phyloP scores from a whole-genome alignment of 176 grass and related monocot species.

The Zoysia japonica region DNA sequence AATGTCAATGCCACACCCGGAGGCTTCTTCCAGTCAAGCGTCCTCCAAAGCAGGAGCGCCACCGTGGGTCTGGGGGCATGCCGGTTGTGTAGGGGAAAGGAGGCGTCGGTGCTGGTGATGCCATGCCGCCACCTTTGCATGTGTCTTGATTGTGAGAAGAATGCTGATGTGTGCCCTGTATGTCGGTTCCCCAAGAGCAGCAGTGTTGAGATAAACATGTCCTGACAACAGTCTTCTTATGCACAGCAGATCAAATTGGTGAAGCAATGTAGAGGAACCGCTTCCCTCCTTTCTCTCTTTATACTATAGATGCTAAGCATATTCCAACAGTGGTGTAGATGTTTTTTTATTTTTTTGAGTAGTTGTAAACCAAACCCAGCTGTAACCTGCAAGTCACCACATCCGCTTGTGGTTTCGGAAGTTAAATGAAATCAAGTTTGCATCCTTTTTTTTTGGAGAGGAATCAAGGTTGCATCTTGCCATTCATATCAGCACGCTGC shows the following conservation, averaged over 20 bases:
- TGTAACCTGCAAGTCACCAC: conserved; percentile 4
- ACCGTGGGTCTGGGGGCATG: conserved; percentile 22
- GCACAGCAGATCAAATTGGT: not conserved
- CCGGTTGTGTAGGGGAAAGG: conserved; percentile 31
- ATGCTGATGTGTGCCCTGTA: conserved; percentile 42
- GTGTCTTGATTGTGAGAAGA: conserved; percentile 46
- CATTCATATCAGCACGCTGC: not conserved
- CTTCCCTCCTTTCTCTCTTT: not conserved
- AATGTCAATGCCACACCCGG: conserved; percentile 1
- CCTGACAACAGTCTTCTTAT: conserved; percentile 19
- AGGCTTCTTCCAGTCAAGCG: conserved; percentile 33
- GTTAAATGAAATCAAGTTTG: conserved; percentile 20
- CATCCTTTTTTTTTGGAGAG: not conserved
- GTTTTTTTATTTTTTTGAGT: not conserved
- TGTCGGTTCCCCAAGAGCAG: conserved; percentile 52
- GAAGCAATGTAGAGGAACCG: conserved; percentile 28
- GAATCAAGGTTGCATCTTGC: conserved; percentile 1
- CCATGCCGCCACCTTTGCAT: conserved; percentile 70
- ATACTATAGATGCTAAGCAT: not conserved
- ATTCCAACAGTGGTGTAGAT: conserved; percentile 22
- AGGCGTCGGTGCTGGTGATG: conserved; percentile 53
- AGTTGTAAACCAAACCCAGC: conserved; percentile 8
- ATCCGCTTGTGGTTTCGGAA: conserved; percentile 7
- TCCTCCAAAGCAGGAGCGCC: not conserved
- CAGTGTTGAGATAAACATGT: conserved; percentile 54